Evolutionary conservation across 2,329 filamentous ascomycete species (phyloP), one percentile per base, ranked within the genome.

Genomic region (Chrysoporthe cubensis): DNA sequence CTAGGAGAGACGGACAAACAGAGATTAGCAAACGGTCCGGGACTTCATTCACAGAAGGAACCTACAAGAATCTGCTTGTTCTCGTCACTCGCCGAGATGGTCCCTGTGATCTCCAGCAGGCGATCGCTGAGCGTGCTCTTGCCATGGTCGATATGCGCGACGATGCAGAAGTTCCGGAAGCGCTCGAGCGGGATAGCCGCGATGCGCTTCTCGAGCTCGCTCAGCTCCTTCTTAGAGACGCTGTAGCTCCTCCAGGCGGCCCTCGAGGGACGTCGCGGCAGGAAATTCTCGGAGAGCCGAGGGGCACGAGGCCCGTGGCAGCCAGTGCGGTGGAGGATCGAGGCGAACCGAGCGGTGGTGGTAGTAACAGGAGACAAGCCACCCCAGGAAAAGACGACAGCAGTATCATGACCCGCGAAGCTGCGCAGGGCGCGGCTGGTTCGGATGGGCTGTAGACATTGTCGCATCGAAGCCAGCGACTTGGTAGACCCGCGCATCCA

Each of bases 81-180:
- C 62, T 86, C 85, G 68, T 83, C 85, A 69, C 93, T 94, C 0
- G 92, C 87, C 73, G 92, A 83, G 71, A 99, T 98, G 7, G 95
- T 98, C 26, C 96, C 95, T 0, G 96, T 99, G 71, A 96, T 84
- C 83, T 99, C 96, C 70, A 99, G 87, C 65, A 99, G 83, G 2
- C 96, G 91, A 76, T 99, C 96, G 72, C 91, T 95, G 64, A 99
- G 88, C 4, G 96, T 99, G 77, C 92, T 97, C 81, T 99, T 99
- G 75, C 96, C 96, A 88, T 99, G 96, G 78, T 99, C 96, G 77
- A 99, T 96, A 78, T 99, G 96, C 11, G 96, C 96, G 63, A 99
- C 95, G 75, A 99, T 98, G 80, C 96, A 99, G 79, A 99, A 99
- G 79, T 99, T 99, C 71, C 96, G 91, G 73, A 89, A 95, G 26